Base-by-base conservation (phyloP, 2,329 filamentous ascomycete genomes). In the Hypomyces rosellus region DNA sequence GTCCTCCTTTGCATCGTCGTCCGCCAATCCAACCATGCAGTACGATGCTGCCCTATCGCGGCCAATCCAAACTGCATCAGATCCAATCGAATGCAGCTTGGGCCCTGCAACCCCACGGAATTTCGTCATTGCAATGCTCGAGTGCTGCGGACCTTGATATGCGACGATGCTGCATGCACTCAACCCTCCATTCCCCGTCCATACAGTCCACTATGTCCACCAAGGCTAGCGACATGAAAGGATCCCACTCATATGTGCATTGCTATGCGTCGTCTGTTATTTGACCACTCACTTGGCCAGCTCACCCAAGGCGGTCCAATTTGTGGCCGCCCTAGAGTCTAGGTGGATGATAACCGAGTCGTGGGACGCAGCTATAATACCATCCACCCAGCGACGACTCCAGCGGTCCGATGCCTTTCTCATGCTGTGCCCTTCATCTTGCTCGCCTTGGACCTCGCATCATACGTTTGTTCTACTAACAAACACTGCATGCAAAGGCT, bases 151-250 rank as follows among this genome's bases (percentile, higher is more conserved):
- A 12, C 39, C 16, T 15, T 42, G 15, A 22, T 42, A 42, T 22
- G 39, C 39, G 15, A 42, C 18, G 15, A 42, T 20, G 39, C 39
- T 51, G 45, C 49, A 48, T 48, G 49, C 49, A 51, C 49, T 51
- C 45, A 46, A 22, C 25, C 25, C 45, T 45, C 16, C 36, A 38
- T 30, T 30, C 16, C 4, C 20, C 25, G 25, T 30, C 25, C 25
- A 30, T 11, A 30, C 25, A 5, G 25, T 11, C 25, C 2, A 30
- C 25, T 30, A 30, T 30, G 8, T 30, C 25, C 25, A 11, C 8
- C 25, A 30, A 30, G 25, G 25, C 25, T 30, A 30, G 25, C 25
- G 25, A 30, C 25, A 30, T 30, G 25, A 46, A 38, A 37, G 16
- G 20, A 42, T 34, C 43, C 25, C 20, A 16, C 45, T 48, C 39